Evolutionary conservation across 768 basidiomycete species (phyloP), one percentile per base, ranked within the genome.

Genomic region (Termitomyces sp.): DNA sequence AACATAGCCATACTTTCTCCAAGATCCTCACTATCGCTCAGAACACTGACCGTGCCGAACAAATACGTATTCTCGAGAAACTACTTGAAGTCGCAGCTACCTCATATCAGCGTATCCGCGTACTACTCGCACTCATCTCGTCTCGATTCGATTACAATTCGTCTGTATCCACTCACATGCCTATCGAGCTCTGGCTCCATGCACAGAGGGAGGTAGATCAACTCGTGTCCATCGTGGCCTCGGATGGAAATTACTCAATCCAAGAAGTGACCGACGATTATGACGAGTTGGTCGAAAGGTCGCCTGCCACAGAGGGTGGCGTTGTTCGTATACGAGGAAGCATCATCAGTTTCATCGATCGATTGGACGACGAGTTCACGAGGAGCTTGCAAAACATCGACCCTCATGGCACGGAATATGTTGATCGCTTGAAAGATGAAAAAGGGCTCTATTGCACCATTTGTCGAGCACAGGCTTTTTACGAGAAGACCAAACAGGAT

Each of bases 331-430:
- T 99, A 58, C 89, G 96, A 51, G 97, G 97, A 42, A 96, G 91
- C 68, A 85, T 99, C 70, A 96, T 98, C 72, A 92, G 92, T 68
- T 92, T 97, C 63, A 84, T 99, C 46, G 97, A 99, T 71, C 87
- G 95, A 53, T 75, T 99, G 46, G 97, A 98, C 69, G 97, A 98
- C 65, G 97, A 99, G 74, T 99, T 99, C 71, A 98, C 95, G 43
- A 91, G 91, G 68, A 95, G 92, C 65, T 74, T 99, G 34, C 97
- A 98, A 82, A 94, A 98, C 67, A 94, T 97, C 61, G 97, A 99
- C 66, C 96, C 97, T 8, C 97, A 99, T 69, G 95, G 97, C 2
- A 93, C 91, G n/a, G 97, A 99, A 71, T 99, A 99, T 68, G 90
- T 99, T 43, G 97, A 98, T 68, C 84, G 97, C 47, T 77, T 99